phyloP scores from a whole-genome alignment of 495 filamentous ascomycete species.

The Neurospora sp. region DNA sequence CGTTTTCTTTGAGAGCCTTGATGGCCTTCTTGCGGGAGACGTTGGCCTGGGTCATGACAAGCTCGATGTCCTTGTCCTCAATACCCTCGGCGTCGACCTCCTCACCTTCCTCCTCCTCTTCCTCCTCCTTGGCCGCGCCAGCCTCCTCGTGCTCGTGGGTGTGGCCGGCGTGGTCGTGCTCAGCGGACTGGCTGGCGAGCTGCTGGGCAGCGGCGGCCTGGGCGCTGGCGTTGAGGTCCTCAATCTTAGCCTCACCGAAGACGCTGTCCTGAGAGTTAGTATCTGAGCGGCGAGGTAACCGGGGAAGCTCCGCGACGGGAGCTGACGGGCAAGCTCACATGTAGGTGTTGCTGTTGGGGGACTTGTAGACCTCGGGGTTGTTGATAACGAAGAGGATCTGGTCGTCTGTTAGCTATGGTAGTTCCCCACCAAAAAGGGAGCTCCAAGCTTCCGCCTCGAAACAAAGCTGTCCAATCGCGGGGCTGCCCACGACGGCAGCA shows the following conservation, averaged over 20 bases:
- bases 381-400: constrained; percentile 99
- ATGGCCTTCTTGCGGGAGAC: constrained; percentile 96
- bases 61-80: constrained; percentile 97
- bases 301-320: background rate
- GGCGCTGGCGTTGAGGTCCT: constrained; percentile 96
- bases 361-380: constrained; percentile 98
- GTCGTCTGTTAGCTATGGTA: constrained; percentile 17
- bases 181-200: constrained; percentile 66
- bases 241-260: constrained; percentile 98
- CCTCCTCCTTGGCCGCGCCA: constrained; percentile 62
- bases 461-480: background rate
- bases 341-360: constrained; percentile 95
- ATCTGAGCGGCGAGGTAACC: background rate
- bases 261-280: constrained; percentile 48
- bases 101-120: constrained; percentile 86
- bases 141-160: constrained; percentile 64
- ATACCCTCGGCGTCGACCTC: constrained; percentile 88
- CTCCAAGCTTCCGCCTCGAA: background rate
- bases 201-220: constrained; percentile 89
- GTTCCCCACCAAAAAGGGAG: background rate
- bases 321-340: constrained; percentile 55
- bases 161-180: constrained; percentile 51
- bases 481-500: background rate
- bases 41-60: constrained; percentile 96
- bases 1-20: constrained; percentile 97